phyloP scores from a whole-genome alignment of 2,329 filamentous ascomycete species.

The Aspergillus terreus region DNA sequence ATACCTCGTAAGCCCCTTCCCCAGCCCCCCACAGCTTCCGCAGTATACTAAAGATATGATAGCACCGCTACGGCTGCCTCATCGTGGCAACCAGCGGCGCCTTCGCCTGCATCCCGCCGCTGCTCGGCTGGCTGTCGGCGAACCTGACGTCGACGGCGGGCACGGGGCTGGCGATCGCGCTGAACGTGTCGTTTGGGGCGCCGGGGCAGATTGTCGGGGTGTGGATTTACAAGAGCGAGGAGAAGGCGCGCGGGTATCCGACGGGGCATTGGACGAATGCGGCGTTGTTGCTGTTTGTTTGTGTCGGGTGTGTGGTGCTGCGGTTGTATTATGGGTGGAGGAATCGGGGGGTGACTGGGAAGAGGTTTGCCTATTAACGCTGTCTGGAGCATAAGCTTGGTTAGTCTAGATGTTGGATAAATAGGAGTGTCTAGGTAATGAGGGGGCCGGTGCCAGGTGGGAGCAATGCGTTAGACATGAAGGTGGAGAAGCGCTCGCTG shows the following conservation, averaged over 20 bases:
- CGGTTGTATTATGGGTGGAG: constrained; percentile 54
- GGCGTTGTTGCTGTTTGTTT: constrained; percentile 57
- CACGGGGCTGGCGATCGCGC: constrained; percentile 64
- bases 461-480: too few species aligned
- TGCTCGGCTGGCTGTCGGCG: constrained; percentile 67
- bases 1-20: constrained; percentile 42
- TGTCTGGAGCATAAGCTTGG: not conserved
- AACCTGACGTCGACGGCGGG: constrained; percentile 65
- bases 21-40: not conserved
- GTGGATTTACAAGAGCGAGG: constrained; percentile 67
- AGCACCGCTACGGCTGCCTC: constrained; percentile 64
- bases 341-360: constrained; percentile 30
- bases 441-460: too few species aligned
- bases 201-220: constrained; percentile 69
- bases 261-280: constrained; percentile 69
- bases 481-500: too few species aligned
- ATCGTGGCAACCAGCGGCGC: constrained; percentile 64
- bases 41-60: not conserved
- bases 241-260: constrained; percentile 60
- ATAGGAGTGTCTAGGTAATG: too few species aligned
- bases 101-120: constrained; percentile 65
- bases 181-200: constrained; percentile 66
- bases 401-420: not conserved
- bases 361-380: constrained; percentile 24
- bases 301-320: constrained; percentile 52